Conservation (phyloP, 768 basidiomycete genomes). For the Leccinum boreale region DNA sequence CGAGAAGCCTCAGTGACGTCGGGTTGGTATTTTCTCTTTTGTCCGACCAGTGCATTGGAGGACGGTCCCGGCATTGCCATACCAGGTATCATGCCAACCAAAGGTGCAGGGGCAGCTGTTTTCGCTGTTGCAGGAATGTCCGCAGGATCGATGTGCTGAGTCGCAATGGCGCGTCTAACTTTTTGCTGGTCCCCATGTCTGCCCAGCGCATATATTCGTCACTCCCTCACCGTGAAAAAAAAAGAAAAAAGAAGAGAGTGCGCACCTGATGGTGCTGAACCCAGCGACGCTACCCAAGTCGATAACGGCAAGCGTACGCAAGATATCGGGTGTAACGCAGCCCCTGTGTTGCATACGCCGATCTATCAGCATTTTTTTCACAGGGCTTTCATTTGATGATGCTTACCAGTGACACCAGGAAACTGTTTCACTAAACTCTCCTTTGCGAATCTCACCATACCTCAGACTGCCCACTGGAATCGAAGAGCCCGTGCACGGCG, state of each 20-base stretch:
- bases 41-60: slow-evolving; percentile 14
- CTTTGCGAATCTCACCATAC: slow-evolving; percentile 52
- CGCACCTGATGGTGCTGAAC: slow-evolving; percentile 51
- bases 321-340: slow-evolving; percentile 61
- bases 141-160: slow-evolving; percentile 49
- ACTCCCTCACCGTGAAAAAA: neutral
- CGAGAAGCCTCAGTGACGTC: slow-evolving; percentile 18
- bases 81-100: neutral
- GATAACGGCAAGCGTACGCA: slow-evolving; percentile 45
- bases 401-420: slow-evolving; percentile 77
- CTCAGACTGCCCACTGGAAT: slow-evolving; percentile 58
- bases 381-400: neutral
- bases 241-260: neutral
- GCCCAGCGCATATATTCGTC: neutral
- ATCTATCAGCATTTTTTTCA: slow-evolving; percentile 18
- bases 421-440: slow-evolving; percentile 57
- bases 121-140: slow-evolving; percentile 54
- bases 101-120: slow-evolving; percentile 4
- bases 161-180: slow-evolving; percentile 55
- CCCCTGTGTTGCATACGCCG: slow-evolving; percentile 45
- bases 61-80: slow-evolving; percentile 12
- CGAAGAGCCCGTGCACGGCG: slow-evolving; percentile 52
- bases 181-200: slow-evolving; percentile 63
- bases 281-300: slow-evolving; percentile 46
- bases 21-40: slow-evolving; percentile 45